Percentiles rank a stretch among this genome's conserved stretches.
These are phyloP conservation scores for Balakata baccata DNA, from an alignment of 345 rosid genomes.

Conservation along the genomic window DNA sequence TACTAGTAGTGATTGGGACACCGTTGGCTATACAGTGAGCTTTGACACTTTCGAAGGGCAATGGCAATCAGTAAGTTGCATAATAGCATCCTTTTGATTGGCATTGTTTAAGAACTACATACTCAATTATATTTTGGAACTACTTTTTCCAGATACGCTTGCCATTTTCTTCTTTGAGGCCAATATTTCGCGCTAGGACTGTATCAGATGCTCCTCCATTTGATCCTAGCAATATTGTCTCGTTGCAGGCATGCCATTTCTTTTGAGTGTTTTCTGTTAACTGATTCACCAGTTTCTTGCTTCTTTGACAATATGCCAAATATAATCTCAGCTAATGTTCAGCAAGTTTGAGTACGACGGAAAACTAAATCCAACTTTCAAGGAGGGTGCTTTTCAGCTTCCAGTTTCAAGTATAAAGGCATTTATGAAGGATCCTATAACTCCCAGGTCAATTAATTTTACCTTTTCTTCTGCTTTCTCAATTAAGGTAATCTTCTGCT, in stretches of 20 bases:
- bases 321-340: slow-evolving; percentile 74
- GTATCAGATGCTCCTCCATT: slow-evolving; percentile 72
- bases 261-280: neutral
- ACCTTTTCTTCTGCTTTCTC: neutral
- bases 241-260: slow-evolving; percentile 62
- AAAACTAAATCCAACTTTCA: slow-evolving; percentile 78
- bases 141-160: slow-evolving; percentile 47
- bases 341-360: slow-evolving; percentile 98
- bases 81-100: slow-evolving; percentile 1
- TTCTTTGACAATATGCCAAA: slow-evolving; percentile 18
- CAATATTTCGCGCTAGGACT: slow-evolving; percentile 78
- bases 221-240: slow-evolving; percentile 60
- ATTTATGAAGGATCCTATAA: slow-evolving; percentile 67
- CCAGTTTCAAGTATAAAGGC: slow-evolving; percentile 63
- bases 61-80: slow-evolving; percentile 83
- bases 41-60: slow-evolving; percentile 71
- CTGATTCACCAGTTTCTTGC: neutral
- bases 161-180: slow-evolving; percentile 82
- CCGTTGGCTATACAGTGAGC: slow-evolving; percentile 77
- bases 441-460: slow-evolving; percentile 61
- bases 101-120: neutral
- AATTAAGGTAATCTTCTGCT: neutral
- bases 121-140: slow-evolving; percentile 2
- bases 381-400: slow-evolving; percentile 82
- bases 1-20: slow-evolving; percentile 81